phyloP scores from a whole-genome alignment of 2,329 filamentous ascomycete genomes.

The Fusarium verticillioides region DNA sequence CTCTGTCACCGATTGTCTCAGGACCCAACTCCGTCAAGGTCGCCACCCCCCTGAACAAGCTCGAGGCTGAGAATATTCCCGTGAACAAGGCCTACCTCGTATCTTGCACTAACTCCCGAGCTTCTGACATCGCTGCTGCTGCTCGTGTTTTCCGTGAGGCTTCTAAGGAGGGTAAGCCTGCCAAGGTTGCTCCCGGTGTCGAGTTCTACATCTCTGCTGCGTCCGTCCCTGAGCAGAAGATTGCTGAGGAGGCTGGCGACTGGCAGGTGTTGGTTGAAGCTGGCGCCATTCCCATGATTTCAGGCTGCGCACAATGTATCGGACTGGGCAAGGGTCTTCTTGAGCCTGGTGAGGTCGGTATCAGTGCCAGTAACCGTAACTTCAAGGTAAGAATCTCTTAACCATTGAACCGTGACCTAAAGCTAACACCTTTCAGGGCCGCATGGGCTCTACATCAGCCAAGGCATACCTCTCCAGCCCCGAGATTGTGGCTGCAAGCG shows the following conservation, averaged over 20 bases:
- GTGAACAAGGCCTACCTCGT: conserved; percentile 89
- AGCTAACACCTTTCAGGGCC: conserved; percentile 62
- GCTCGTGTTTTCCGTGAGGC: conserved; percentile 85
- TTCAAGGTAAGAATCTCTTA: conserved; percentile 1
- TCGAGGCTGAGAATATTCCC: conserved; percentile 78
- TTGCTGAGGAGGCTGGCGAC: conserved; percentile 82
- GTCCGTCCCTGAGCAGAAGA: conserved; percentile 78
- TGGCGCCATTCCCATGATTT: conserved; percentile 74
- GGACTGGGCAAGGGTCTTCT: conserved; percentile 83
- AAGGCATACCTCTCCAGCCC: conserved; percentile 89
- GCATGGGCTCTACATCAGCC: conserved; percentile 76
- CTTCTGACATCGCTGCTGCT: conserved; percentile 83
- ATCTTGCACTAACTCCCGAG: conserved; percentile 87
- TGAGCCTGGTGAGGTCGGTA: conserved; percentile 86
- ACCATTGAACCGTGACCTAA: accelerated
- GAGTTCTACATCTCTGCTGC: conserved; percentile 92
- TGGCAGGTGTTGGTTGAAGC: conserved; percentile 87
- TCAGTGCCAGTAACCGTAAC: conserved; percentile 65
- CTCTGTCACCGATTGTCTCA: conserved; percentile 83
- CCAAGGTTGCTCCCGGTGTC: conserved; percentile 80
- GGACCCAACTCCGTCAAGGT: conserved; percentile 94
- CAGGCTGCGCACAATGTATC: conserved; percentile 87
- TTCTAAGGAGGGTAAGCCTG: conserved; percentile 69
- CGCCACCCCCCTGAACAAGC: conserved; percentile 78
- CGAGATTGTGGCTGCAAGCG: conserved; percentile 91